phyloP scores from a whole-genome alignment of 371 early-diverging fungal species.

The Mucor velutinosus region DNA sequence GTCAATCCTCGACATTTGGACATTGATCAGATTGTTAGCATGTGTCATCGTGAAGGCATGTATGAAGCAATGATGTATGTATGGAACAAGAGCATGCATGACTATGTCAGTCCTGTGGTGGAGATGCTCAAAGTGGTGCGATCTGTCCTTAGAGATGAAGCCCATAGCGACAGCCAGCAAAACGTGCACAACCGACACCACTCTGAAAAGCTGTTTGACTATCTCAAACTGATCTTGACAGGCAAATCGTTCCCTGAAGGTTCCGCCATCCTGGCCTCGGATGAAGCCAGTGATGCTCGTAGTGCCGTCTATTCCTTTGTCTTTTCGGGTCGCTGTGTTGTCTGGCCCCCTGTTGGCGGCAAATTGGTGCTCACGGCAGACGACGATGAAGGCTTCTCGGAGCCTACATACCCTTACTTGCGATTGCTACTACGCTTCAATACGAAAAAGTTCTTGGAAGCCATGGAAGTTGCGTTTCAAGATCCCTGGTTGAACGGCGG shows the following conservation, averaged over 20 bases:
- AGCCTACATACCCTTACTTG: slow-evolving; percentile 79
- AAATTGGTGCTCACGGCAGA: slow-evolving; percentile 61
- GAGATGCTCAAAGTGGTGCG: slow-evolving; percentile 71
- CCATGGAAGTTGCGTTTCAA: slow-evolving; percentile 69
- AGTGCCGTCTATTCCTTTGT: slow-evolving; percentile 80
- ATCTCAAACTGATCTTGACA: slow-evolving; percentile 67
- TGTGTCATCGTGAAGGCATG: slow-evolving; percentile 67
- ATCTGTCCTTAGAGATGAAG: slow-evolving; percentile 48
- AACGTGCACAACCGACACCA: slow-evolving; percentile 27
- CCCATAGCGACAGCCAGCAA: slow-evolving; percentile 7
- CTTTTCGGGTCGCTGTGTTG: slow-evolving; percentile 71
- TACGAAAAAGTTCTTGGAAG: slow-evolving; percentile 67
- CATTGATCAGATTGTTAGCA: slow-evolving; percentile 70
- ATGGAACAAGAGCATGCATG: slow-evolving; percentile 75
- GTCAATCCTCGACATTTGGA: slow-evolving; percentile 75
- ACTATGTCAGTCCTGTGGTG: slow-evolving; percentile 81
- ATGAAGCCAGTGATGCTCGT: slow-evolving; percentile 67
- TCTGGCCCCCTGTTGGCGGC: slow-evolving; percentile 72
- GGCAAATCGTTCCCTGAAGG: slow-evolving; percentile 81
- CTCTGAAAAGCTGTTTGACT: slow-evolving; percentile 73
- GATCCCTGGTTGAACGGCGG: slow-evolving; percentile 73
- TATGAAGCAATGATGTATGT: slow-evolving; percentile 80
- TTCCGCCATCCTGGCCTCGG: slow-evolving; percentile 36
- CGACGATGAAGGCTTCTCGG: slow-evolving; percentile 55
- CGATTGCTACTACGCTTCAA: slow-evolving; percentile 68